Evolutionary conservation across 2,329 filamentous ascomycete species (phyloP).

Genomic region (Pyrenophora tritici-repentis): DNA sequence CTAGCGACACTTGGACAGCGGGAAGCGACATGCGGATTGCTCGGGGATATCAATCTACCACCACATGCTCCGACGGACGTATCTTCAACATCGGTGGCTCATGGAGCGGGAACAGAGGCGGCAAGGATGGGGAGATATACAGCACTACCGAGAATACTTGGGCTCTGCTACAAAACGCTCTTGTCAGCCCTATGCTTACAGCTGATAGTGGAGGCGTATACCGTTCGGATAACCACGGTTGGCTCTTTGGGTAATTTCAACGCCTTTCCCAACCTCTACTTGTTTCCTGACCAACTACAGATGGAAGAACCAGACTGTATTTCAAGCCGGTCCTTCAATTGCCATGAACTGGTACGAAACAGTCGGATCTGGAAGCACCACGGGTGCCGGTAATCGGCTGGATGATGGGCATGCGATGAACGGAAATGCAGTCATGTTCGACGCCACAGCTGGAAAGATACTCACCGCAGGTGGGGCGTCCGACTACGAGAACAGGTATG

Average conservation of each 20-base stretch:
- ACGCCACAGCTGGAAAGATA: slow-evolving; percentile 59
- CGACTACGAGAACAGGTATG: slow-evolving; percentile 43
- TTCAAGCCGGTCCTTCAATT: slow-evolving; percentile 61
- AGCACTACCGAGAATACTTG: slow-evolving; percentile 53
- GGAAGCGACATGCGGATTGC: slow-evolving; percentile 59
- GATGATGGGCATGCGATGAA: slow-evolving; percentile 59
- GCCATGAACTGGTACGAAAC: slow-evolving; percentile 64
- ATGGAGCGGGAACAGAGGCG: slow-evolving; percentile 56
- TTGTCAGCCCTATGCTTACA: slow-evolving; percentile 58
- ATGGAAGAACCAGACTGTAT: slow-evolving; percentile 56
- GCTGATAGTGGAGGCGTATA: slow-evolving; percentile 51
- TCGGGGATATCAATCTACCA: slow-evolving; percentile 63
- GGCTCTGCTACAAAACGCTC: slow-evolving; percentile 52
- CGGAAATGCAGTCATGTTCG: slow-evolving; percentile 63
- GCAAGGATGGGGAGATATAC: slow-evolving; percentile 61
- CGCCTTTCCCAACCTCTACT: background rate
- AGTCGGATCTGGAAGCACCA: slow-evolving; percentile 48
- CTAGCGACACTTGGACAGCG: slow-evolving; percentile 53
- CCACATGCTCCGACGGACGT: slow-evolving; percentile 57
- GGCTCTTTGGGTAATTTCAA: slow-evolving; percentile 51
- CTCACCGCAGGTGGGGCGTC: slow-evolving; percentile 58
- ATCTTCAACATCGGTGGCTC: slow-evolving; percentile 65
- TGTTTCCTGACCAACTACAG: background rate
- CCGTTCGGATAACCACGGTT: slow-evolving; percentile 59
- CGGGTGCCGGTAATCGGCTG: slow-evolving; percentile 51